Conservation (phyloP, 75 land plant genomes). For the Adiantum capillusveneris region DNA sequence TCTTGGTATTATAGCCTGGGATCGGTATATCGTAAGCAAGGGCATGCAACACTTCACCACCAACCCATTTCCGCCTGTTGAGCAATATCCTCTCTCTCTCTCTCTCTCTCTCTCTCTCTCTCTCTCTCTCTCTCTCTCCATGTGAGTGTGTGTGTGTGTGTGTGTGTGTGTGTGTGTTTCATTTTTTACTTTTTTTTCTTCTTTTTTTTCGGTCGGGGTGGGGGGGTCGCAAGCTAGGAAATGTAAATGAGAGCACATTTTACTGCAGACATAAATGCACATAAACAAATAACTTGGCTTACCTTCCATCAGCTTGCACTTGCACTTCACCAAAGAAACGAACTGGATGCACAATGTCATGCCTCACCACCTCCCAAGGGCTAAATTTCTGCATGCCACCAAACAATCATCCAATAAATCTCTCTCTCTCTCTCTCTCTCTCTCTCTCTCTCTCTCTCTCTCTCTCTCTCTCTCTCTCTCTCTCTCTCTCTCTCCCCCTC, state of each 20-base stretch:
- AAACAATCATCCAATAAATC: too few relatives aligned
- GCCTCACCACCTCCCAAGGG: slow-evolving; percentile 91
- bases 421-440: too few relatives aligned
- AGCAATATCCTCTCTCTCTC: neutral
- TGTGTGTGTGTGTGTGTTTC: too few relatives aligned
- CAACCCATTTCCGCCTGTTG: slow-evolving; percentile 76
- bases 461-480: too few relatives aligned
- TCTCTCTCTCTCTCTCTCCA: too few relatives aligned
- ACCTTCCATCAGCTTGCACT: slow-evolving; percentile 52
- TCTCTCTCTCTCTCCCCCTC: too few relatives aligned
- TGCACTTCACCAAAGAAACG: slow-evolving; percentile 82
- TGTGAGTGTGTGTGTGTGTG: too few relatives aligned
- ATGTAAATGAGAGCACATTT: neutral
- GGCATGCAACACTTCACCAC: slow-evolving; percentile 75
- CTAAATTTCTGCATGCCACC: slow-evolving; percentile 84
- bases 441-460: too few relatives aligned
- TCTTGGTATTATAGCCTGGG: slow-evolving; percentile 91
- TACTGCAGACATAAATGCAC: slow-evolving; percentile 1
- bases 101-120: too few relatives aligned
- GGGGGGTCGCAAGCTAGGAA: neutral
- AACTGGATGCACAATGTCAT: slow-evolving; percentile 69
- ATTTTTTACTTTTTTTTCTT: too few relatives aligned
- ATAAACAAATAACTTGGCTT: slow-evolving; percentile 34
- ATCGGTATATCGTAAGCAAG: slow-evolving; percentile 96
- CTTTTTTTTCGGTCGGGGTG: too few relatives aligned